phyloP scores from a whole-genome alignment of 495 filamentous ascomycete species.

The Jackrogersella multiformis region DNA sequence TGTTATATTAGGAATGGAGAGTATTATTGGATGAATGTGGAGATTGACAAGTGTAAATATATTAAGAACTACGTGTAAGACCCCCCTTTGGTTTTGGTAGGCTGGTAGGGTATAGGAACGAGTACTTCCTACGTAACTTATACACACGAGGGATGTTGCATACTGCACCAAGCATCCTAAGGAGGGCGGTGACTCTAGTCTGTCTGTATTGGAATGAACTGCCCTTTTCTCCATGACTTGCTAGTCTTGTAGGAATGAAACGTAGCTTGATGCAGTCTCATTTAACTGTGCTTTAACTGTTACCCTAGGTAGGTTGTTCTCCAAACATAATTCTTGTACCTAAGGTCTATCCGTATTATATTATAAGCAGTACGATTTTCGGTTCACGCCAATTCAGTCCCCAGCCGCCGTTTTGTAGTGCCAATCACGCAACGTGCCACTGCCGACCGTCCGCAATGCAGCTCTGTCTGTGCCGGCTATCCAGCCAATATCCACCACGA shows the following conservation, averaged over 20 bases:
- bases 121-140: neutral
- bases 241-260: neutral
- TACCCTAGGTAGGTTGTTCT: neutral
- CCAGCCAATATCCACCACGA: conserved; percentile 2
- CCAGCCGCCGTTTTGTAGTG: neutral
- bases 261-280: neutral
- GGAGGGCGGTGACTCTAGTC: neutral
- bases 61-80: neutral
- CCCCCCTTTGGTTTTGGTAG: neutral
- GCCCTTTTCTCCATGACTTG: neutral
- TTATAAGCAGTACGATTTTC: neutral
- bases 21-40: too few species aligned
- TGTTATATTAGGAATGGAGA: too few species aligned
- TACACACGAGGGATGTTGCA: neutral
- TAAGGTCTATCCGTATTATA: neutral
- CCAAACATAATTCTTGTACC: neutral
- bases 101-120: neutral
- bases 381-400: neutral
- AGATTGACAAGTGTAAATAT: too few species aligned
- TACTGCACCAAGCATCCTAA: neutral
- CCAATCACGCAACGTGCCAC: neutral
- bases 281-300: too few species aligned
- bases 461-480: conserved; percentile 15
- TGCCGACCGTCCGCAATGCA: conserved; percentile 9
- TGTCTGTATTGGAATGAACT: neutral